phyloP scores from a whole-genome alignment of 139 green algal species.

The Microglena sp. region DNA sequence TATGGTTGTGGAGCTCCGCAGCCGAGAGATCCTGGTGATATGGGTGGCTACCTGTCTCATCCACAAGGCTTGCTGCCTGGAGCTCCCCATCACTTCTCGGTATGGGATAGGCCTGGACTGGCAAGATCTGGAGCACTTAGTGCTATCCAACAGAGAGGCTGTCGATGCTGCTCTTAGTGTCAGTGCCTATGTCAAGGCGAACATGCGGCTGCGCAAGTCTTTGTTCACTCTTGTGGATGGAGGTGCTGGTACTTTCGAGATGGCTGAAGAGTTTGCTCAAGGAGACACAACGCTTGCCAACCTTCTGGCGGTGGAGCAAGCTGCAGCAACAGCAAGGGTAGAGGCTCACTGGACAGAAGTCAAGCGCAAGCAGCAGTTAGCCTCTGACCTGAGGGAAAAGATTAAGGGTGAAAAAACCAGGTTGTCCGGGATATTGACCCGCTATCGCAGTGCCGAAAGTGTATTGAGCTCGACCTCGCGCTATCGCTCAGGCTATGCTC shows the following conservation, averaged over 20 bases:
- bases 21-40: constrained; percentile 28
- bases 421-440: too few relatives aligned
- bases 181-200: constrained; percentile 30
- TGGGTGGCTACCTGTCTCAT: constrained; percentile 36
- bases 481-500: too few relatives aligned
- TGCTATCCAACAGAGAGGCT: constrained; percentile 26
- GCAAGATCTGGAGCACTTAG: constrained; percentile 33
- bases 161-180: constrained; percentile 26
- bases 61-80: neutral
- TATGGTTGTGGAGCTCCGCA: constrained; percentile 31
- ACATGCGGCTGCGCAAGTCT: too few relatives aligned
- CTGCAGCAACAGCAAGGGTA: constrained; percentile 8
- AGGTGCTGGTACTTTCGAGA: constrained; percentile 13
- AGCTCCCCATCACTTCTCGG: too few relatives aligned
- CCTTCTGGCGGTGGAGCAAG: constrained; percentile 14
- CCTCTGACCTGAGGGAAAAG: neutral
- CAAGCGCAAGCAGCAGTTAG: constrained; percentile 19
- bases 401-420: too few relatives aligned
- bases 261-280: constrained; percentile 20
- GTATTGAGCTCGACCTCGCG: too few relatives aligned
- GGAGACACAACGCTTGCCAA: neutral
- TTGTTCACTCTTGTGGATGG: constrained; percentile 16
- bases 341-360: constrained; percentile 31
- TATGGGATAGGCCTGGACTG: constrained; percentile 18
- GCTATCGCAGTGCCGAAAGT: too few relatives aligned